Evolutionary conservation across 768 basidiomycete species (phyloP), one percentile per base, ranked within the genome.

Genomic region (Lyophyllum shimeji): DNA sequence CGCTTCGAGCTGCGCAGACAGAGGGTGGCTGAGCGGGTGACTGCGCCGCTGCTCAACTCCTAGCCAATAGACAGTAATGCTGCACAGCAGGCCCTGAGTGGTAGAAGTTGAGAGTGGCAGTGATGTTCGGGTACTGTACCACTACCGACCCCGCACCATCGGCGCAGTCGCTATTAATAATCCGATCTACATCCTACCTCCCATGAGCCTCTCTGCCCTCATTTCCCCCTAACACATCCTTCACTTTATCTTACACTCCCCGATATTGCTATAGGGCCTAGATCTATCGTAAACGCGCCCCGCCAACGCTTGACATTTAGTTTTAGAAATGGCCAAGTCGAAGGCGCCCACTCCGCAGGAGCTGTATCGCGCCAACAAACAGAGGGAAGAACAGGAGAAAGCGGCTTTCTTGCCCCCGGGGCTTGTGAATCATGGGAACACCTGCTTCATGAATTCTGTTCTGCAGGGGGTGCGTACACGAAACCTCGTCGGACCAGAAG

Each of bases 401-500:
- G 69, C 72, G 6, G 85, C 85, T 0, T 74, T 80, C 40, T 74
- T 90, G 9, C 90, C 90, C 0, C 88, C 90, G 3, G 90, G 90
- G 6, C 76, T 93, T 21, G 65, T 84, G 44, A 93, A 93, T 67
- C 88, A 91, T 73, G 87, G 89, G 42, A 92, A 92, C 68, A 96
- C 94, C 0, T 98, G 95, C 72, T 98, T 95, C 72, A 92, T 95
- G 88, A 98, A 96, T 72, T 94, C 93, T 29, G 92, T 94, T 27
- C 75, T 98, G 25, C 95, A 98, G 68, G 90, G 89, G 37, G 90
- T 88, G 72, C 61, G 86, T 85, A 17, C 63, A 62, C 27, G 27
- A 17, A 4, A 43, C 20, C 47, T 65, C 60, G 12, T 58, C 63
- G 46, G n/a, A 29, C 18, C n/a, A 23, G 34, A 18, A 12, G n/a